phyloP scores from a whole-genome alignment of 2,329 filamentous ascomycete species.

The Phoma sp. region DNA sequence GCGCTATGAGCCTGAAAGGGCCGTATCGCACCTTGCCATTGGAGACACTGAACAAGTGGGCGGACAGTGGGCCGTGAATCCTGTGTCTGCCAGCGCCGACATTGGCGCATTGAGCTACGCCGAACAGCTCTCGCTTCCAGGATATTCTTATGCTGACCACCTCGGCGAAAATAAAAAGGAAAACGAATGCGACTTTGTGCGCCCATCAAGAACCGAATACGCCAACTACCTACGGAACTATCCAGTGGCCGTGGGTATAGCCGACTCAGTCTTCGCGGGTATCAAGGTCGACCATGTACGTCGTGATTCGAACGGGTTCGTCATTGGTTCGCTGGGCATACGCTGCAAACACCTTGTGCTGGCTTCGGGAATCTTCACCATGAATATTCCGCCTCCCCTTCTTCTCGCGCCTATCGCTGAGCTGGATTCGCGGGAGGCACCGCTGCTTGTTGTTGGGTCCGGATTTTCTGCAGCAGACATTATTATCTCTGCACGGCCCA shows the following conservation, averaged over 20 bases:
- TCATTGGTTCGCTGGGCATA: conserved; percentile 58
- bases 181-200: conserved; percentile 55
- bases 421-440: conserved; percentile 34
- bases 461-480: conserved; percentile 68
- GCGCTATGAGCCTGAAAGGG: conserved; percentile 57
- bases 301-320: conserved; percentile 55
- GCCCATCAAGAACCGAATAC: conserved; percentile 61
- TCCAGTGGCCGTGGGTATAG: conserved; percentile 59
- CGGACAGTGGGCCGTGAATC: conserved; percentile 65
- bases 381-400: conserved; percentile 58
- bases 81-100: conserved; percentile 58
- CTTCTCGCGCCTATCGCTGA: conserved; percentile 55
- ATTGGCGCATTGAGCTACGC: conserved; percentile 67
- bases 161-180: conserved; percentile 51
- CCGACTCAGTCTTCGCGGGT: conserved; percentile 53
- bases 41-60: conserved; percentile 59
- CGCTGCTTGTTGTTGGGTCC: conserved; percentile 64
- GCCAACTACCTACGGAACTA: conserved; percentile 63
- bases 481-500: conserved; percentile 60
- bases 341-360: conserved; percentile 63
- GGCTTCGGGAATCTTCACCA: conserved; percentile 65
- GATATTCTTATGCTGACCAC: conserved; percentile 63
- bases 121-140: conserved; percentile 65
- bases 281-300: conserved; percentile 53
- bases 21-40: conserved; percentile 61